phyloP scores from a whole-genome alignment of 495 filamentous ascomycete species.

The Aspergillus taichungensis region DNA sequence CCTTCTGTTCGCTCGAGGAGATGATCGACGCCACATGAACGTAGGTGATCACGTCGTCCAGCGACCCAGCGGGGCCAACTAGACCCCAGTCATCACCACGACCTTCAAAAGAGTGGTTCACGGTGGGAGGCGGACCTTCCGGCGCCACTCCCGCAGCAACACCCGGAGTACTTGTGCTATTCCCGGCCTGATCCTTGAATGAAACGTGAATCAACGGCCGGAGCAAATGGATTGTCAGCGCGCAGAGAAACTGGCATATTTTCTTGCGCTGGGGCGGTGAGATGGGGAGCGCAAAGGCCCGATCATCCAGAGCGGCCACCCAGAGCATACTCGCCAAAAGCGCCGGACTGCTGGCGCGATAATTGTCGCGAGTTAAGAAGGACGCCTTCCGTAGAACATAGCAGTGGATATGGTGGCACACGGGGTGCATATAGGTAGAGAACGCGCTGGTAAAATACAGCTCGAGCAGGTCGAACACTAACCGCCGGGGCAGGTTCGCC shows the following conservation, averaged over 20 bases:
- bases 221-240: conserved; percentile 76
- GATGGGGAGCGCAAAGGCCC: conserved; percentile 77
- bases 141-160: conserved; percentile 13
- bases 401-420: conserved; percentile 85
- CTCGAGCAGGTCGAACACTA: conserved; percentile 80
- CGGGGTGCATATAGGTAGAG: conserved; percentile 75
- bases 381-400: conserved; percentile 87
- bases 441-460: conserved; percentile 83
- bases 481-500: conserved; percentile 59
- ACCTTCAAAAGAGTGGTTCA: conserved; percentile 46
- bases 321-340: conserved; percentile 90
- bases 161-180: conserved; percentile 17
- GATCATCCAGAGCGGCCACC: conserved; percentile 87
- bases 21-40: conserved; percentile 87
- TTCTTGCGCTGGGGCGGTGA: conserved; percentile 78
- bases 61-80: conserved; percentile 63
- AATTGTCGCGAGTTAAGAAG: conserved; percentile 70
- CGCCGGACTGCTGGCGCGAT: conserved; percentile 76
- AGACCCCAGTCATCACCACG: conserved; percentile 70
- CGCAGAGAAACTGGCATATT: conserved; percentile 83
- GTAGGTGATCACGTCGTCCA: conserved; percentile 82
- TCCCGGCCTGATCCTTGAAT: conserved; percentile 29
- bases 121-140: conserved; percentile 21
- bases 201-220: conserved; percentile 74
- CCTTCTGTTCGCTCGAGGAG: conserved; percentile 90